Base-by-base conservation (phyloP, 352 stramenopile genomes). In the Pythium aphanidermatum region DNA sequence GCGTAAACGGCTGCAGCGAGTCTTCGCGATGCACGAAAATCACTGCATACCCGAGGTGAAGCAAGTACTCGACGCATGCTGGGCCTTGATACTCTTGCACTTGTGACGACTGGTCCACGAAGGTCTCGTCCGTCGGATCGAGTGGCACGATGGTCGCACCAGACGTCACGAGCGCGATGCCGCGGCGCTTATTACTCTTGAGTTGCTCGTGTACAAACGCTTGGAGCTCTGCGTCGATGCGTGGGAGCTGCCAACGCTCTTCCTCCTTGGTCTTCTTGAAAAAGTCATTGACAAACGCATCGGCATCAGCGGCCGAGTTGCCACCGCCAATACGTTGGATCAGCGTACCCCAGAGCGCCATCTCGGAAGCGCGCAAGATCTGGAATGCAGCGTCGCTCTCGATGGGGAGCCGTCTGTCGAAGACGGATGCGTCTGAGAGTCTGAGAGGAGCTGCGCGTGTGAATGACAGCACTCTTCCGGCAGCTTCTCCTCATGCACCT, bases 291-390 rank as follows among this genome's bases (percentile, higher is more conserved):
- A 93, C 67, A 47, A 87, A 84, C 42, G 68, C 65, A 50, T 83
- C 74, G 37, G 81, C 85, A 56, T 90, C 77, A 5, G 70, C 72
- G 30, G 65, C 52, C 39, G 70, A 68, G 31, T 33, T 41, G 48
- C 58, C 47, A 16, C 75, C 72, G 55, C 80, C 69, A 37, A 92
- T 84, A 38, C 71, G 68, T 49, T 92, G 78, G 35, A 76, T 72
- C 30, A 92, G 63, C 46, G 80, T 90, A 29, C 78, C 80, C 80
- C 80, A 92, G 33, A 92, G 70, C 56, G 70, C 74, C 80, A 92
- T 92, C 11, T n/a, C n/a, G n/a, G n/a, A n/a, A n/a, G n/a, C n/a
- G n/a, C n/a, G n/a, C n/a, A n/a, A n/a, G n/a, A n/a, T n/a, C n/a
- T n/a, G n/a, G n/a, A n/a, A n/a, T n/a, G n/a, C n/a, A n/a, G n/a